phyloP scores from a whole-genome alignment of 176 grass and related monocot species.

The Aegilops longissima region DNA sequence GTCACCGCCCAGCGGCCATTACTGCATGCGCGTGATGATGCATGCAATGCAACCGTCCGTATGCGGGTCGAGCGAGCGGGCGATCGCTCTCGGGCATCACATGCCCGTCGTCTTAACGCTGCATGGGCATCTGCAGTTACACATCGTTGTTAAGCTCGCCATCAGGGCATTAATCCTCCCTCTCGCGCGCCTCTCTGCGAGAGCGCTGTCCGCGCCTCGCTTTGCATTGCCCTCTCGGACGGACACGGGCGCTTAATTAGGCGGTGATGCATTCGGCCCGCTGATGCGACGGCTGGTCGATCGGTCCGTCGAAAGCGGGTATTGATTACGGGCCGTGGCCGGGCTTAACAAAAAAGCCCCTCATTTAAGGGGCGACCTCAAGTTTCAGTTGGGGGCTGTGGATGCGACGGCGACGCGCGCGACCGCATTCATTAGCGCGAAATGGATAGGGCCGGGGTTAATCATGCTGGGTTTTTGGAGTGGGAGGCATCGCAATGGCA shows the following conservation, averaged over 20 bases:
- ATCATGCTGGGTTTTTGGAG: neutral
- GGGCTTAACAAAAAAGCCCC: neutral
- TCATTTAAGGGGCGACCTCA: constrained; percentile 17
- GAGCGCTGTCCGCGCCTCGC: neutral
- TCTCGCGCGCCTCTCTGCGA: no score
- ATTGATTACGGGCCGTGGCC: neutral
- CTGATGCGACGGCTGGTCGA: constrained; percentile 23
- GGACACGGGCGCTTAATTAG: neutral
- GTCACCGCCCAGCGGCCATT: constrained; percentile 2
- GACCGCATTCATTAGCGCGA: constrained; percentile 32
- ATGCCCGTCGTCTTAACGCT: constrained; percentile 39
- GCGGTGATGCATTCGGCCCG: neutral
- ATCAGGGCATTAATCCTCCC: constrained; percentile 10
- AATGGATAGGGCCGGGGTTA: neutral
- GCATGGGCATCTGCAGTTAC: constrained; percentile 53
- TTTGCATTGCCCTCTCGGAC: neutral
- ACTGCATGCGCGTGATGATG: constrained; percentile 1
- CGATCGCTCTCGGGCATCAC: constrained; percentile 41
- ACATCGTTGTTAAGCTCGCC: constrained; percentile 39
- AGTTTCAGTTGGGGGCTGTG: constrained; percentile 41
- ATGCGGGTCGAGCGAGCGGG: neutral
- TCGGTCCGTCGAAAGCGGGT: constrained; percentile 23
- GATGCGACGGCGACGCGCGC: constrained; percentile 3
- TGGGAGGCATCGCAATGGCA: neutral
- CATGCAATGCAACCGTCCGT: neutral